Percentiles rank a stretch among this genome's conserved stretches.
Conservation (phyloP, 805 yeast genomes). For the Monosporozyma unispora region DNA sequence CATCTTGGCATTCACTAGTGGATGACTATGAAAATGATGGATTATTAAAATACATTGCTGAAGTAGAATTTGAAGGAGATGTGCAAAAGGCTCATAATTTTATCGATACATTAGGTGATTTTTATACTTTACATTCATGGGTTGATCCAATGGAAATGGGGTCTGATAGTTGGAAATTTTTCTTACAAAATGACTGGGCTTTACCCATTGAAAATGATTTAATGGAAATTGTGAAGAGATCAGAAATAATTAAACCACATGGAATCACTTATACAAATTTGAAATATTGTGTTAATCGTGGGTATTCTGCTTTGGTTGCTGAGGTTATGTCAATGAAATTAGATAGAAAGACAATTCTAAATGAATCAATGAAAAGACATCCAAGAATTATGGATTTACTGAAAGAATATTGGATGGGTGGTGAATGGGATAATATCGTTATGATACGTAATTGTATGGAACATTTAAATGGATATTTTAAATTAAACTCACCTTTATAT, state of each 20-base stretch:
- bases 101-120: conserved; percentile 59
- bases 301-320: conserved; percentile 41
- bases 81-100: conserved; percentile 41
- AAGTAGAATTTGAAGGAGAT: conserved; percentile 47
- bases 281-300: conserved; percentile 45
- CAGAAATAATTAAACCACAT: conserved; percentile 31
- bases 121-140: conserved; percentile 38
- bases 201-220: conserved; percentile 37
- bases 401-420: conserved; percentile 23
- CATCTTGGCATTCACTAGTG: conserved; percentile 57
- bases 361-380: conserved; percentile 10
- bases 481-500: conserved; percentile 5
- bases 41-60: conserved; percentile 40
- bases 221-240: conserved; percentile 29
- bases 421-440: conserved; percentile 18
- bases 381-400: conserved; percentile 18
- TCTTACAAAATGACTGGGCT: conserved; percentile 32
- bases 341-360: conserved; percentile 10
- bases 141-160: conserved; percentile 7
- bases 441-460: conserved; percentile 14
- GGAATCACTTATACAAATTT: conserved; percentile 29
- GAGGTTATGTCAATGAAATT: conserved; percentile 30
- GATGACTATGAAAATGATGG: conserved; percentile 35
- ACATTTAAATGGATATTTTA: background rate
- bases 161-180: conserved; percentile 11